A percentile compares a stretch with the other conserved stretches of the same genome.
These are phyloP conservation scores for Cajanus cajan DNA, from an alignment of 306 rosid genomes.

Conservation along the genomic window DNA sequence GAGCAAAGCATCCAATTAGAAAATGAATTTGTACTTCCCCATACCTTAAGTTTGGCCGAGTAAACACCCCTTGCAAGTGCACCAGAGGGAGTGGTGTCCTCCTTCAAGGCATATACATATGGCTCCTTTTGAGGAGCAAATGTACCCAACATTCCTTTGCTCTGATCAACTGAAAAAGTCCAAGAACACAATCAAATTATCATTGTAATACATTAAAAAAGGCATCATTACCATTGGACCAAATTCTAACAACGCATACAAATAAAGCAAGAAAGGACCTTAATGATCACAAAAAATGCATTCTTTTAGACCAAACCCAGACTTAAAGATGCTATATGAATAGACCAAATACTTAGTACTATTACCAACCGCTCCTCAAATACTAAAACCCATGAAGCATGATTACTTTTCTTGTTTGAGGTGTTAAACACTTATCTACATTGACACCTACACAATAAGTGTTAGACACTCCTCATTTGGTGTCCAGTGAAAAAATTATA, in stretches of 20 bases:
- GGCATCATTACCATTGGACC: not conserved
- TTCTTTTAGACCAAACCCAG: not conserved
- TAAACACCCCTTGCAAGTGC: conserved; percentile 85
- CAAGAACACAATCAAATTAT: conserved; percentile 12
- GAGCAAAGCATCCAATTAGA: not conserved
- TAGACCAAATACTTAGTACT: not conserved
- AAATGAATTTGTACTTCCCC: not conserved
- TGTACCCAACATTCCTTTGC: conserved; percentile 91
- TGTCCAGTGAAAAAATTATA: not conserved
- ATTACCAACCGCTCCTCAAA: not conserved
- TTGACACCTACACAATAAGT: not conserved
- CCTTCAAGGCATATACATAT: conserved; percentile 68
- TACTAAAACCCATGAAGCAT: not conserved
- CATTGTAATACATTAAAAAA: not conserved
- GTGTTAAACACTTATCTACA: not conserved
- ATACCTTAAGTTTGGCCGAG: conserved; percentile 82
- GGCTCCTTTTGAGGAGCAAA: conserved; percentile 86
- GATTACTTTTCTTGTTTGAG: not conserved
- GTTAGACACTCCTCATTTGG: not conserved
- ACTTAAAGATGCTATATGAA: not conserved
- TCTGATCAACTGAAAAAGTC: conserved; percentile 70
- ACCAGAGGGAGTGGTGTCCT: conserved; percentile 90
- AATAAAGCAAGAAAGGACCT: not conserved
- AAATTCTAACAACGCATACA: not conserved
- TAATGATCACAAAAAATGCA: not conserved